These are phyloP conservation scores for Melastoma candidum DNA, from an alignment of 441 rosid species.

Conservation along the genomic window DNA sequence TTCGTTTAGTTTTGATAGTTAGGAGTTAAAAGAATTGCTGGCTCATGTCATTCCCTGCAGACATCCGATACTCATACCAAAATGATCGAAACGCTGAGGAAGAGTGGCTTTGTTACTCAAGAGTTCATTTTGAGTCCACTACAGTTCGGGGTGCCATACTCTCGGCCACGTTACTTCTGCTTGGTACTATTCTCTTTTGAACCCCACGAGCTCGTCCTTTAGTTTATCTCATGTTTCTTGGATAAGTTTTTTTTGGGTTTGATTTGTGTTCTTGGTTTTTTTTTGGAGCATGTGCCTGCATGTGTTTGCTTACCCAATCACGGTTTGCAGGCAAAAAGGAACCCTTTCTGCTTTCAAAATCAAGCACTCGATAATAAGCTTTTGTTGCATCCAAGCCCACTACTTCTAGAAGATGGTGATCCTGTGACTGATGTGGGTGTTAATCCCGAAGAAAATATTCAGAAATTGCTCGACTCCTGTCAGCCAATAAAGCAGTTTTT, in stretches of 20 bases:
- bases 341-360: conserved; percentile 48
- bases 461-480: conserved; percentile 49
- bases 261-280: no score
- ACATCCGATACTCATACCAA: conserved; percentile 73
- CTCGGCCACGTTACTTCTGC: conserved; percentile 94
- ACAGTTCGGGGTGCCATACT: conserved; percentile 92
- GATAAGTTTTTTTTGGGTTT: no score
- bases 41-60: conserved; percentile 30
- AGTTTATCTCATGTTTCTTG: no score
- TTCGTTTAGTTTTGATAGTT: conserved; percentile 4
- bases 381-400: conserved; percentile 38
- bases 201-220: no score
- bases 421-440: conserved; percentile 15
- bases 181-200: conserved; percentile 33
- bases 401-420: conserved; percentile 29
- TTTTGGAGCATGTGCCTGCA: no score
- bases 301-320: no score
- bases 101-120: conserved; percentile 41
- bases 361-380: conserved; percentile 37
- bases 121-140: conserved; percentile 90
- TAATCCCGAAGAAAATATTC: conserved; percentile 31
- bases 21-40: not conserved
- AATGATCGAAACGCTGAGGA: conserved; percentile 58
- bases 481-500: conserved; percentile 68
- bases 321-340: conserved; percentile 67